Percentiles rank a stretch among this genome's conserved stretches.
These are phyloP conservation scores for Cytospora chrysosperma DNA, from an alignment of 2,329 filamentous ascomycete genomes.

Conservation along the genomic window DNA sequence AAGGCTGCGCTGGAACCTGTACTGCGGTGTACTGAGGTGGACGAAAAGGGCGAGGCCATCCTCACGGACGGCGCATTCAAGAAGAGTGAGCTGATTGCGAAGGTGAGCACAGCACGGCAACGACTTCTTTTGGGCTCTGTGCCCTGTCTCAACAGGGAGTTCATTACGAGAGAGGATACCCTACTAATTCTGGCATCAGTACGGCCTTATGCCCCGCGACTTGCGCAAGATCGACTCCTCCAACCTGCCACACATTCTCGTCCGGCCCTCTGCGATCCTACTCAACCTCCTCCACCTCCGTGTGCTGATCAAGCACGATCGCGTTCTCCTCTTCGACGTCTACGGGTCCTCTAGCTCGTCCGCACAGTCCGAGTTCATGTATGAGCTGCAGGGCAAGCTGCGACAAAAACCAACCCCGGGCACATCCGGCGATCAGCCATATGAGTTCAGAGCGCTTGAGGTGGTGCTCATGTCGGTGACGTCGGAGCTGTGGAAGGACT, in stretches of 20 bases:
- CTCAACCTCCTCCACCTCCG: slow-evolving; percentile 96
- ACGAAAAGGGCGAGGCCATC: slow-evolving; percentile 87
- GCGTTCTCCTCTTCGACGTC: slow-evolving; percentile 89
- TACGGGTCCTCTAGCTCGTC: slow-evolving; percentile 94
- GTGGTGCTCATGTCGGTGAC: slow-evolving; percentile 94
- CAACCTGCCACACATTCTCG: slow-evolving; percentile 89
- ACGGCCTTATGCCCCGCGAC: slow-evolving; percentile 89
- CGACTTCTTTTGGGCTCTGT: background rate
- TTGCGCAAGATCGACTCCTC: slow-evolving; percentile 97
- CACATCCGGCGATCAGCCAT: slow-evolving; percentile 68
- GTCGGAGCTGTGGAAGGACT: slow-evolving; percentile 86
- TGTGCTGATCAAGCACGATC: slow-evolving; percentile 91
- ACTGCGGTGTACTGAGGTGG: slow-evolving; percentile 90
- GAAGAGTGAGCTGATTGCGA: slow-evolving; percentile 95
- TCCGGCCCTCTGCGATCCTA: slow-evolving; percentile 88
- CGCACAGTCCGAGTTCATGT: slow-evolving; percentile 95
- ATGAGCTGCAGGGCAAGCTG: slow-evolving; percentile 90
- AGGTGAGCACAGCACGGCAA: slow-evolving; percentile 51
- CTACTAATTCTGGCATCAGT: slow-evolving; percentile 49
- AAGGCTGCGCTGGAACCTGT: slow-evolving; percentile 83
- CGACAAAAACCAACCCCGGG: slow-evolving; percentile 69
- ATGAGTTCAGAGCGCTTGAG: slow-evolving; percentile 95
- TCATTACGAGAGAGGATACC: slow-evolving; percentile 23
- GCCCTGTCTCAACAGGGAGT: slow-evolving; percentile 5
- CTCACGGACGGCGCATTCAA: slow-evolving; percentile 94